Conservation (phyloP, 2,329 filamentous ascomycete genomes). For the Orbilia brochopaga region DNA sequence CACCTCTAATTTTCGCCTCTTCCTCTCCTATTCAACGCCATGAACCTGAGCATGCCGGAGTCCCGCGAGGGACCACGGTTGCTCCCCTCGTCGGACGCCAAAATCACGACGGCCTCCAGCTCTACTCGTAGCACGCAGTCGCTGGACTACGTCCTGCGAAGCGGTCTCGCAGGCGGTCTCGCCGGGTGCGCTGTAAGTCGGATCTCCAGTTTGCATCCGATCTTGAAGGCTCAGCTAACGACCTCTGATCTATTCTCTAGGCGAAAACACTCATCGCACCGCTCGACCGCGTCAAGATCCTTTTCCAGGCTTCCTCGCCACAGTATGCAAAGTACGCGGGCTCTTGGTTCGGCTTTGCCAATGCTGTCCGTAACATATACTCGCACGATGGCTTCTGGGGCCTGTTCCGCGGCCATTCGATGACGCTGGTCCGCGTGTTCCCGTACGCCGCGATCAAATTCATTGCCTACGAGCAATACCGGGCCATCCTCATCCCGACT, state of each 20-base stretch:
- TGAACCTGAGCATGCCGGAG: conserved; percentile 51
- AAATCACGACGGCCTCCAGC: background rate
- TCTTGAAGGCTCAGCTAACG: background rate
- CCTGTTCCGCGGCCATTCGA: conserved; percentile 91
- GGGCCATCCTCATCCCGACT: conserved; percentile 74
- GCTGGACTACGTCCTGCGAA: conserved; percentile 80
- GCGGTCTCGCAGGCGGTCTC: conserved; percentile 82
- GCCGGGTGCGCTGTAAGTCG: conserved; percentile 85
- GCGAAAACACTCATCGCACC: conserved; percentile 95
- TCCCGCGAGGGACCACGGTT: conserved; percentile 47
- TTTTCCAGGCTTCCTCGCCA: conserved; percentile 94
- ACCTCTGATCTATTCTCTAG: conserved; percentile 60
- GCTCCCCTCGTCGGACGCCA: conserved; percentile 18
- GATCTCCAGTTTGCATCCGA: background rate
- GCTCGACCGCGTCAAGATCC: conserved; percentile 96
- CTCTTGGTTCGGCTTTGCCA: conserved; percentile 82
- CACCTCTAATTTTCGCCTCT: conserved; percentile 2
- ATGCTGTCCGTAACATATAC: conserved; percentile 84
- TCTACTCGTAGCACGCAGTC: conserved; percentile 36
- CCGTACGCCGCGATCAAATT: conserved; percentile 99
- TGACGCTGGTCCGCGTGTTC: conserved; percentile 90
- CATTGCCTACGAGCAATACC: conserved; percentile 94
- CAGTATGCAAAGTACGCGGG: conserved; percentile 92
- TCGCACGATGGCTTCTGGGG: conserved; percentile 73
- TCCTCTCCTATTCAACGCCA: conserved; percentile 17